phyloP scores from a whole-genome alignment of 192 early-diverging fungal species.

The Powellomyces hirtus region DNA sequence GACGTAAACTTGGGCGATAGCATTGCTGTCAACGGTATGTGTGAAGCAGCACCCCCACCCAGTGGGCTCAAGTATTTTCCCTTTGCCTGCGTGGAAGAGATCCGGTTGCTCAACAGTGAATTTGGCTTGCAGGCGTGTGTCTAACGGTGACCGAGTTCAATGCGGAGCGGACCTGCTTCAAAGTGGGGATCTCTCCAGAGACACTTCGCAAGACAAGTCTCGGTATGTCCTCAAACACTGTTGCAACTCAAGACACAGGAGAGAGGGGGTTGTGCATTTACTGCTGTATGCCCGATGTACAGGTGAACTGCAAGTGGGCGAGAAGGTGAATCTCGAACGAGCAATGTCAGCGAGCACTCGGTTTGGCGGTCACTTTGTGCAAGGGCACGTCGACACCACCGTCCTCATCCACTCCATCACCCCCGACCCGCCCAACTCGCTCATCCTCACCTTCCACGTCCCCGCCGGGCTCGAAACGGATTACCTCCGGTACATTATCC shows the following conservation, averaged over 20 bases:
- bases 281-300: neutral
- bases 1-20: conserved; percentile 94
- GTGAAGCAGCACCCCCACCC: neutral
- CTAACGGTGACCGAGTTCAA: conserved; percentile 95
- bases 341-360: conserved; percentile 83
- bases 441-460: conserved; percentile 71
- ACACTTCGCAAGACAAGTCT: conserved; percentile 91
- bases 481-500: conserved; percentile 80
- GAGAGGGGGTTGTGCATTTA: neutral
- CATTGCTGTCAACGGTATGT: conserved; percentile 84
- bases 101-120: neutral
- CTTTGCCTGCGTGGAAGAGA: neutral
- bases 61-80: neutral
- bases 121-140: conserved; percentile 67
- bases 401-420: conserved; percentile 69
- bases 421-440: conserved; percentile 85
- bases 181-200: conserved; percentile 91
- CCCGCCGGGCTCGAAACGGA: conserved; percentile 24
- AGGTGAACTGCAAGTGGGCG: conserved; percentile 73
- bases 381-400: conserved; percentile 91
- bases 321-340: conserved; percentile 89
- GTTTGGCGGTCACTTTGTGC: conserved; percentile 97
- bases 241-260: too few relatives aligned
- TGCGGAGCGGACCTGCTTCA: conserved; percentile 62
- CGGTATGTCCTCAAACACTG: conserved; percentile 58